phyloP scores from a whole-genome alignment of 345 rosid species.

The Pseudoturritis turrita region DNA sequence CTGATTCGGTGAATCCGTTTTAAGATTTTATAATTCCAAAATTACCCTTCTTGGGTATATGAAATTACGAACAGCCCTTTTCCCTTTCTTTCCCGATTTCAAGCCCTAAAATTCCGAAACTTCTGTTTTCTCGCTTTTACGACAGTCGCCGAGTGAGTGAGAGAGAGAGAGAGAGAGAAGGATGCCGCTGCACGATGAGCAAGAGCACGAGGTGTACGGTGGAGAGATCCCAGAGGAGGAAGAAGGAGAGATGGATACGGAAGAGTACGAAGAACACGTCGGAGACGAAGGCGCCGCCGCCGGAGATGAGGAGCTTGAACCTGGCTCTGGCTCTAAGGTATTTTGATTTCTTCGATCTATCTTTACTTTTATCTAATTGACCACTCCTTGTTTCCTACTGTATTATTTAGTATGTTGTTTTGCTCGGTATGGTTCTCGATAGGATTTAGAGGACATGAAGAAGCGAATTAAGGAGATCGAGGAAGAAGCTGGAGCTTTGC shows the following conservation, averaged over 20 bases:
- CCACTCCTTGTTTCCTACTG: not conserved
- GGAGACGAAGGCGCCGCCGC: slow-evolving; percentile 40
- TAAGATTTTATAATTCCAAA: not conserved
- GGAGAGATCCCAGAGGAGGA: slow-evolving; percentile 80
- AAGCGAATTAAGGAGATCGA: slow-evolving; percentile 92
- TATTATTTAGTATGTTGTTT: not conserved
- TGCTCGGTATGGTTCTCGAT: not conserved
- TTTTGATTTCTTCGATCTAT: slow-evolving; percentile 3
- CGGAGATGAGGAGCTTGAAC: slow-evolving; percentile 46
- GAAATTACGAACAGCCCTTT: not conserved
- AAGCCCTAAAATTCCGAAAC: slow-evolving; percentile 26
- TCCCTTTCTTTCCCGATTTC: slow-evolving; percentile 15
- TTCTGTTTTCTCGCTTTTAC: not conserved
- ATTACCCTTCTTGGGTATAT: not conserved
- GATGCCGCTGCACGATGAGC: slow-evolving; percentile 64
- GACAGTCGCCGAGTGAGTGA: slow-evolving; percentile 27
- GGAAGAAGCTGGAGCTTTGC: slow-evolving; percentile 96
- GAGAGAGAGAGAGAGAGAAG: not conserved
- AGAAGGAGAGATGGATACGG: slow-evolving; percentile 67
- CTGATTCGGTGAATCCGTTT: not conserved
- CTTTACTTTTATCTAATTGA: not conserved
- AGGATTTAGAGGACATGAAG: slow-evolving; percentile 99
- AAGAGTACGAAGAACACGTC: slow-evolving; percentile 50
- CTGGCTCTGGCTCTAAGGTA: slow-evolving; percentile 64
- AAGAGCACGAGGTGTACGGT: slow-evolving; percentile 85